phyloP scores from a whole-genome alignment of 345 rosid genomes.

The Melastoma malabathricum region DNA sequence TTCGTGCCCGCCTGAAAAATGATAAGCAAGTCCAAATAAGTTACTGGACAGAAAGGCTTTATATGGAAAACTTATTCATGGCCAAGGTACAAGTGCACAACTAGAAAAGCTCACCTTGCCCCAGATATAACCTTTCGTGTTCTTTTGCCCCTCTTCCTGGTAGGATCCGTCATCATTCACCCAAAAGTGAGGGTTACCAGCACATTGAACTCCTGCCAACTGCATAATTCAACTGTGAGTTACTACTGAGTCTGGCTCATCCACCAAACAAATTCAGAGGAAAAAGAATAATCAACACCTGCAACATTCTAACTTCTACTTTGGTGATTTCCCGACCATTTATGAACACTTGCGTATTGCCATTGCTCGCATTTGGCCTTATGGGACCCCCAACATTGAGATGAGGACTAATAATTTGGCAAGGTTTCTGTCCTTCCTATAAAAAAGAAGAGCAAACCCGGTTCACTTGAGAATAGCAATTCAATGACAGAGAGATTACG shows the following conservation, averaged over 20 bases:
- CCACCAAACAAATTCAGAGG: not conserved
- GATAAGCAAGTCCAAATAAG: conserved; percentile 8
- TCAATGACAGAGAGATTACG: conserved; percentile 5
- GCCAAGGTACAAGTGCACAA: not conserved
- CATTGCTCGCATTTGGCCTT: conserved; percentile 72
- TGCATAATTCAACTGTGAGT: conserved; percentile 21
- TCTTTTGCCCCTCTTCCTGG: conserved; percentile 99
- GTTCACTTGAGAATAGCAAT: conserved; percentile 5
- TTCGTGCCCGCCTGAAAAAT: conserved; percentile 75
- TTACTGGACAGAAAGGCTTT: not conserved
- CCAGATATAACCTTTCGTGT: conserved; percentile 96
- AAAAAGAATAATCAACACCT: conserved; percentile 31
- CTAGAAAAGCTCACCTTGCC: conserved; percentile 54
- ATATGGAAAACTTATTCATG: not conserved
- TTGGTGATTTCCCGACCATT: conserved; percentile 94
- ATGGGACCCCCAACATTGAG: conserved; percentile 85
- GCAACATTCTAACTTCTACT: conserved; percentile 92
- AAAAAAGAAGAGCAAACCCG: conserved; percentile 19
- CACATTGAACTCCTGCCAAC: conserved; percentile 99
- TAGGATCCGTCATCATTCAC: conserved; percentile 98
- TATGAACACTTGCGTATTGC: conserved; percentile 83
- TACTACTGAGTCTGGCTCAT: no score
- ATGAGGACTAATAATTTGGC: conserved; percentile 79
- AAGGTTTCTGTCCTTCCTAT: conserved; percentile 97
- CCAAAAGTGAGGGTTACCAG: conserved; percentile 99